Conservation (phyloP, 2,329 filamentous ascomycete genomes). For the Aureobasidium pullulans region DNA sequence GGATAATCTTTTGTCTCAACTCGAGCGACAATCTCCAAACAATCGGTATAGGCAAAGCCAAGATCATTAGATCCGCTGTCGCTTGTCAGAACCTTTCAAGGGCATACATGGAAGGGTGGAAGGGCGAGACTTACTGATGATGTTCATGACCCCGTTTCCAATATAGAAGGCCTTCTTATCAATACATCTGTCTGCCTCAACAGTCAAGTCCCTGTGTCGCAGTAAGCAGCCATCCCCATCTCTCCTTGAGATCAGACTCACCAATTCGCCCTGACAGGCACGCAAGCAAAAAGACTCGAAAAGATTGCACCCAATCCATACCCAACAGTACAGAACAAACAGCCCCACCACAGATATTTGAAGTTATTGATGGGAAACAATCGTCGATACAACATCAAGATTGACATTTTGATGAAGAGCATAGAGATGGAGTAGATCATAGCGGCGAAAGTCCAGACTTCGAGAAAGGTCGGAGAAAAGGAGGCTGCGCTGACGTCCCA, state of each 20-base stretch:
- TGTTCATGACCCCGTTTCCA: conserved; percentile 8
- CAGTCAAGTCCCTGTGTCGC: neutral
- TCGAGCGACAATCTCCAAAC: conserved; percentile 44
- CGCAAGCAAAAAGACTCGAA: conserved; percentile 9
- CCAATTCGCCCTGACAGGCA: conserved; percentile 1
- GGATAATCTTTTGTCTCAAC: conserved; percentile 44
- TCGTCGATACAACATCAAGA: conserved; percentile 7
- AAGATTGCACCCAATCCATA: conserved; percentile 4
- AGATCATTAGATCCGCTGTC: conserved; percentile 46
- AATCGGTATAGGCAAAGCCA: conserved; percentile 51
- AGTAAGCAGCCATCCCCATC: neutral
- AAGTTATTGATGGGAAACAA: conserved; percentile 10
- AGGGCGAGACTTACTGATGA: neutral
- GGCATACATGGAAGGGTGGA: neutral
- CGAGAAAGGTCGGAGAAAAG: conserved; percentile 1
- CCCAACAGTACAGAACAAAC: neutral
- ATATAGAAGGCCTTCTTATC: conserved; percentile 7
- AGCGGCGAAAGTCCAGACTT: neutral
- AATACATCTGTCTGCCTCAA: neutral
- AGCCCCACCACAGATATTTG: conserved; percentile 3
- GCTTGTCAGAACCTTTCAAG: neutral
- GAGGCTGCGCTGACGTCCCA: neutral
- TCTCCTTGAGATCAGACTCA: neutral
- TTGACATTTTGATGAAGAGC: conserved; percentile 19
- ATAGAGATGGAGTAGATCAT: conserved; percentile 9